Percentiles rank a stretch among this genome's conserved stretches.
These are phyloP conservation scores for Paracoccidioides brasiliensis DNA, from an alignment of 2,329 filamentous ascomycete genomes.

Conservation along the genomic window DNA sequence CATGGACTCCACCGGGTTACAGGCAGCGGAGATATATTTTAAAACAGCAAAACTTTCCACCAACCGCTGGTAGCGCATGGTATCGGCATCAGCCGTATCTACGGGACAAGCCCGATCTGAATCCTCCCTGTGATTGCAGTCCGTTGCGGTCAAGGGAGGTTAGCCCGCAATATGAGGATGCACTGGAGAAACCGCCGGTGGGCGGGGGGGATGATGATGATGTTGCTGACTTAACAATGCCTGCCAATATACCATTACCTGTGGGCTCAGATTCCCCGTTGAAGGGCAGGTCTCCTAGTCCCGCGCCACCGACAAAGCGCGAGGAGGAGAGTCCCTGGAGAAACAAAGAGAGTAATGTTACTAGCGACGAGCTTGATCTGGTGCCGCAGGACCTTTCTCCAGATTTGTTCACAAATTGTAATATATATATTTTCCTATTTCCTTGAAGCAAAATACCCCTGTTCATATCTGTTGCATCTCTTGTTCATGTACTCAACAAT, in stretches of 20 bases:
- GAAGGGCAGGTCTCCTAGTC: slow-evolving; percentile 45
- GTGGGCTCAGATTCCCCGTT: slow-evolving; percentile 41
- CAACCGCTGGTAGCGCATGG: slow-evolving; percentile 43
- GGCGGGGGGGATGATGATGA: slow-evolving; percentile 20
- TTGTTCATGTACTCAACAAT: slow-evolving; percentile 7
- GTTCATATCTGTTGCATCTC: not conserved
- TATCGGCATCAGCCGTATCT: slow-evolving; percentile 38
- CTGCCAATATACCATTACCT: slow-evolving; percentile 46
- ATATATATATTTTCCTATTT: slow-evolving; percentile 18
- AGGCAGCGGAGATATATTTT: slow-evolving; percentile 25
- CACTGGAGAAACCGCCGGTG: slow-evolving; percentile 30
- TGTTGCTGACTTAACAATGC: slow-evolving; percentile 37
- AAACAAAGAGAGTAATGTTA: slow-evolving; percentile 10
- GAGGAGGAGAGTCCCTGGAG: slow-evolving; percentile 9
- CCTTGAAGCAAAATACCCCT: slow-evolving; percentile 5
- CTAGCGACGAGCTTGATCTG: slow-evolving; percentile 1
- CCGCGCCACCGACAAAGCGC: slow-evolving; percentile 23
- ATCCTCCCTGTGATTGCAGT: slow-evolving; percentile 31
- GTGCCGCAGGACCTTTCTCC: slow-evolving; percentile 4
- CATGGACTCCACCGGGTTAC: slow-evolving; percentile 56
- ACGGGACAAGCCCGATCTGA: slow-evolving; percentile 28
- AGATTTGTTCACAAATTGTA: slow-evolving; percentile 39
- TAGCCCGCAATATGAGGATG: slow-evolving; percentile 49
- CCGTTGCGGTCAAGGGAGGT: slow-evolving; percentile 43
- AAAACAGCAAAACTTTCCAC: slow-evolving; percentile 15